A percentile compares a stretch with the other conserved stretches of the same genome.
Evolutionary conservation across 2,329 filamentous ascomycete species (phyloP).

Genomic region (Sclerotinia borealis): DNA sequence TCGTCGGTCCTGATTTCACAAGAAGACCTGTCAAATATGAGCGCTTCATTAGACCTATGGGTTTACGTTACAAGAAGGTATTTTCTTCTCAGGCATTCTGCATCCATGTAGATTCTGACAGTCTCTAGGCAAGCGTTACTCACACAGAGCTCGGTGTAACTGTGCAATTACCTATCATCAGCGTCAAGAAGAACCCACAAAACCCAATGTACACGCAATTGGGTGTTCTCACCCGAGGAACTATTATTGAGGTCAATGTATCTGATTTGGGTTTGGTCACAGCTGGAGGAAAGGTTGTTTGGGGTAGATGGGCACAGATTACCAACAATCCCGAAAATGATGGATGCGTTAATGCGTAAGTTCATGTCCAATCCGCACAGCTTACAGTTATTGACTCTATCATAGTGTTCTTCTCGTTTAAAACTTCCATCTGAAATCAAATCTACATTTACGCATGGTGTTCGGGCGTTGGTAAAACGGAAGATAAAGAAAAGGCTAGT

Average conservation of each 20-base stretch:
- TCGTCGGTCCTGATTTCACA: constrained; percentile 80
- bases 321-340: constrained; percentile 34
- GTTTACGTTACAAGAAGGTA: constrained; percentile 70
- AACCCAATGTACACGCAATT: constrained; percentile 89
- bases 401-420: constrained; percentile 25
- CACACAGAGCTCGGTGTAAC: constrained; percentile 78
- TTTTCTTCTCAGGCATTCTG: not conserved
- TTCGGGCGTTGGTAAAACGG: constrained; percentile 12
- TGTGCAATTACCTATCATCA: constrained; percentile 72
- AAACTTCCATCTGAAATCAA: not conserved
- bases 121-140: constrained; percentile 49
- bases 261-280: constrained; percentile 87
- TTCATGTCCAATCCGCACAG: not conserved
- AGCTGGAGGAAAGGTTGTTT: constrained; percentile 85
- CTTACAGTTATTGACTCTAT: not conserved
- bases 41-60: constrained; percentile 69
- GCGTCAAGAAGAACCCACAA: constrained; percentile 79
- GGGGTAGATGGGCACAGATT: constrained; percentile 78
- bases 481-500: not conserved
- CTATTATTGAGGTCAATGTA: constrained; percentile 86
- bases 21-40: constrained; percentile 71
- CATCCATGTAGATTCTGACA: not conserved
- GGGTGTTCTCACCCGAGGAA: constrained; percentile 82
- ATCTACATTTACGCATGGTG: constrained; percentile 12
- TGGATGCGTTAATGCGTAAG: constrained; percentile 24